Evolutionary conservation across 1,139 yeast species (phyloP).

Genomic region (Hyphopichia pseudoburtonii): DNA sequence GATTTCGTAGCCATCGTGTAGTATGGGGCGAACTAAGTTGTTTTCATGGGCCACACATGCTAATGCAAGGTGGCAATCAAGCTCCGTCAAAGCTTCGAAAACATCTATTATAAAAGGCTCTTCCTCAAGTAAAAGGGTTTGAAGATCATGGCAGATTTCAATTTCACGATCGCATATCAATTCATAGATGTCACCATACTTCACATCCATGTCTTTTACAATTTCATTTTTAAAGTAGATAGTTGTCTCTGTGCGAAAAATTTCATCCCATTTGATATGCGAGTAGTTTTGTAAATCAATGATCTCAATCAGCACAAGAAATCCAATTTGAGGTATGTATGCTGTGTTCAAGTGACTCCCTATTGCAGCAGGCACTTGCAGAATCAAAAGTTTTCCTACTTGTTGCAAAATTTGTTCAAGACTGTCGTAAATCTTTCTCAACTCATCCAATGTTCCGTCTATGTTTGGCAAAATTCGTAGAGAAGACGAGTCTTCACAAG

Average conservation of each 20-base stretch:
- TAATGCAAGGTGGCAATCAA: conserved; percentile 39
- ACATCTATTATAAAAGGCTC: conserved; percentile 13
- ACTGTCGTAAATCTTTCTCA: conserved; percentile 28
- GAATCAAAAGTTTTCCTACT: conserved; percentile 9
- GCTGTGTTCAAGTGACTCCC: conserved; percentile 26
- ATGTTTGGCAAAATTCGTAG: conserved; percentile 27
- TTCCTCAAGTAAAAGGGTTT: conserved; percentile 20
- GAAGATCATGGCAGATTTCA: conserved; percentile 35
- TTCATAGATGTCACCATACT: conserved; percentile 42
- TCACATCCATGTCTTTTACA: conserved; percentile 30
- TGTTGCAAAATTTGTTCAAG: conserved; percentile 28
- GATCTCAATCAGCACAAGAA: conserved; percentile 22
- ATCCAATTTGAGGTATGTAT: conserved; percentile 49
- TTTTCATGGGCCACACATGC: conserved; percentile 30
- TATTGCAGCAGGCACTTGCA: conserved; percentile 10
- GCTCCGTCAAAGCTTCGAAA: conserved; percentile 24
- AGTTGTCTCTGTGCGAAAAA: conserved; percentile 36
- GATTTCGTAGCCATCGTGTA: conserved; percentile 23
- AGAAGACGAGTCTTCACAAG: conserved; percentile 27
- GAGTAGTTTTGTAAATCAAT: conserved; percentile 5
- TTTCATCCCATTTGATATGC: conserved; percentile 27
- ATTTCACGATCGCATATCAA: conserved; percentile 40
- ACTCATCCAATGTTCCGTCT: conserved; percentile 28
- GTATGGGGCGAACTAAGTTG: conserved; percentile 33
- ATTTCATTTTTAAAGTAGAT: conserved; percentile 32